These are phyloP conservation scores for Hymenoscyphus linearis DNA, from an alignment of 2,329 filamentous ascomycete genomes.

Conservation along the genomic window DNA sequence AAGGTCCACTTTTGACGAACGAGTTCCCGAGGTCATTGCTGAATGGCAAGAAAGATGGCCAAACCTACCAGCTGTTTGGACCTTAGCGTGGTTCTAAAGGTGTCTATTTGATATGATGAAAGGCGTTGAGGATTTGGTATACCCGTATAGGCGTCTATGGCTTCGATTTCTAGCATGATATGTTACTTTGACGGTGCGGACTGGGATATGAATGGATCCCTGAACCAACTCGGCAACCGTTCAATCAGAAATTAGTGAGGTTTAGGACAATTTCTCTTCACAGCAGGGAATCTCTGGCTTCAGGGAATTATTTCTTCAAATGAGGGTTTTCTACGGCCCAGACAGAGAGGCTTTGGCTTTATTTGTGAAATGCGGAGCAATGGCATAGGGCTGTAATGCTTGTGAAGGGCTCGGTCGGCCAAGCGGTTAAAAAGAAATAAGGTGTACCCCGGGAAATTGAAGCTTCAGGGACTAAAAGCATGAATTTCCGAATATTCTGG, in stretches of 20 bases:
- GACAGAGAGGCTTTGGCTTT: not conserved
- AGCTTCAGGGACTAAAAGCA: not conserved
- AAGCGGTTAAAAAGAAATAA: slow-evolving; percentile 1
- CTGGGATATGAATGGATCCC: not conserved
- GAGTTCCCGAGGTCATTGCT: slow-evolving; percentile 84
- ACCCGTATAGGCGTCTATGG: slow-evolving; percentile 19
- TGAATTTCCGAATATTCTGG: slow-evolving; percentile 1
- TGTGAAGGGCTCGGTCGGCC: not conserved
- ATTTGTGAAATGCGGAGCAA: not conserved
- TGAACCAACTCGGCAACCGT: not conserved
- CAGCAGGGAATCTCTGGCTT: not conserved
- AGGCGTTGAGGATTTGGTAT: slow-evolving; percentile 20
- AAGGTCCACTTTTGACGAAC: slow-evolving; percentile 79
- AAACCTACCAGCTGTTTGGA: slow-evolving; percentile 86
- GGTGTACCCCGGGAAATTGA: slow-evolving; percentile 6
- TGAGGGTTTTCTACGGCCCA: too few species aligned
- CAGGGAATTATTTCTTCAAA: too few species aligned
- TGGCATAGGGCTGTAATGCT: slow-evolving; percentile 5
- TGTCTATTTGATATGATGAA: slow-evolving; percentile 8
- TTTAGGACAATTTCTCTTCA: not conserved
- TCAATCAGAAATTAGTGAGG: not conserved
- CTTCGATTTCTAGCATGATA: not conserved
- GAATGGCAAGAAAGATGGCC: slow-evolving; percentile 96
- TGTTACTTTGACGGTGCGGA: not conserved
- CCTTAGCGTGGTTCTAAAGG: slow-evolving; percentile 81